These are phyloP conservation scores for Maudiozyma barnettii DNA, from an alignment of 805 yeast genomes.

Conservation along the genomic window DNA sequence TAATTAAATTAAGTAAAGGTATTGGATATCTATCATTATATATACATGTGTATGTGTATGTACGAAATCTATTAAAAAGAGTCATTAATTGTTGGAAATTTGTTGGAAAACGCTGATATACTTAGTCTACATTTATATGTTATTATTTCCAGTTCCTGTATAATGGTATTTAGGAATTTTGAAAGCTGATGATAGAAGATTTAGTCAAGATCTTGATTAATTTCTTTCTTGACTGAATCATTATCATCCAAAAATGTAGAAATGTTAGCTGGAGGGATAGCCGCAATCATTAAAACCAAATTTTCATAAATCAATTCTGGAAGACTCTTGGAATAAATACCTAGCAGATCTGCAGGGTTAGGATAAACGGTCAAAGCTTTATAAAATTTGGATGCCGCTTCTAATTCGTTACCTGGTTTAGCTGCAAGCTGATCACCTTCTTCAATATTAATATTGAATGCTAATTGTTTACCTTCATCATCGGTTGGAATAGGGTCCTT, in stretches of 20 bases:
- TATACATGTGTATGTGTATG: too few relatives aligned
- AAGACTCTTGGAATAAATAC: constrained; percentile 80
- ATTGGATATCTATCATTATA: too few relatives aligned
- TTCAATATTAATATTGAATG: constrained; percentile 76
- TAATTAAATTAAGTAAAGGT: too few relatives aligned
- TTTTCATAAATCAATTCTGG: constrained; percentile 75
- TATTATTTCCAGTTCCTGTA: too few relatives aligned
- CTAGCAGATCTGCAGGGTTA: constrained; percentile 84
- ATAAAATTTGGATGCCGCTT: constrained; percentile 86
- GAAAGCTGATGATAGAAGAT: too few relatives aligned
- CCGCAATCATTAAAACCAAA: constrained; percentile 80
- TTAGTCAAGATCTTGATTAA: background rate
- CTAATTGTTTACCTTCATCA: constrained; percentile 58
- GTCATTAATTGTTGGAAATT: too few relatives aligned
- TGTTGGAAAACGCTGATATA: too few relatives aligned
- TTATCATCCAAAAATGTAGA: constrained; percentile 1
- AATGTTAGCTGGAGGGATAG: constrained; percentile 73
- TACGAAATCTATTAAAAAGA: too few relatives aligned
- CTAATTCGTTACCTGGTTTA: constrained; percentile 57
- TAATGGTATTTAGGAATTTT: too few relatives aligned
- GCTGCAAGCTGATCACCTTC: constrained; percentile 74
- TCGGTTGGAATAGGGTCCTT: constrained; percentile 70
- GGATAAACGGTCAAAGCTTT: constrained; percentile 91
- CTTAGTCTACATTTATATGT: too few relatives aligned
- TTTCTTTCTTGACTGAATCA: background rate